phyloP scores from a whole-genome alignment of 2,329 filamentous ascomycete species.

The Camillea tinctor region DNA sequence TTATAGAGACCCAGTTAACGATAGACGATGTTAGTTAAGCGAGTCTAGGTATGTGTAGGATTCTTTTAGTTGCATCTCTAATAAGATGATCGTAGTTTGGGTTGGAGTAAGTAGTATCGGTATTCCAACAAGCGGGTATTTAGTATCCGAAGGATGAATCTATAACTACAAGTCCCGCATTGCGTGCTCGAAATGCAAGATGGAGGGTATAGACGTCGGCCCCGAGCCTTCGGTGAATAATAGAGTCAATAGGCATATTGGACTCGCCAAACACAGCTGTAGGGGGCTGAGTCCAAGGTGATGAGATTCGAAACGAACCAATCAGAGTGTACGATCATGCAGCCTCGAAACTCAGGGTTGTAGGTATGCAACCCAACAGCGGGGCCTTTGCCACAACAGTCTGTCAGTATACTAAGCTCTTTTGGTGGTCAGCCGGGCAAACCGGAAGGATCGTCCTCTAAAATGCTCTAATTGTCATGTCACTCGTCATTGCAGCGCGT shows the following conservation, averaged over 20 bases:
- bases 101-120: not conserved
- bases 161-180: not conserved
- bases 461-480: not conserved
- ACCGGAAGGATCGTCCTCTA: not conserved
- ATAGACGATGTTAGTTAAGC: not conserved
- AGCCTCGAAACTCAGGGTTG: not conserved
- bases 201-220: not conserved
- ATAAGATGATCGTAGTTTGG: not conserved
- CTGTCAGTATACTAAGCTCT: not conserved
- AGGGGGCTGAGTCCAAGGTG: not conserved
- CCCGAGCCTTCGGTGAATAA: not conserved
- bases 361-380: not conserved
- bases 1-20: not conserved
- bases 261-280: not conserved
- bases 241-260: not conserved
- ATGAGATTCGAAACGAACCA: not conserved
- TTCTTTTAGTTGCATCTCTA: not conserved
- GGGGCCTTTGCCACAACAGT: not conserved
- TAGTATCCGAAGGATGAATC: not conserved
- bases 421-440: not conserved
- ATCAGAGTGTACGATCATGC: not conserved
- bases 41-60: too few species aligned
- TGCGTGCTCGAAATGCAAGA: not conserved
- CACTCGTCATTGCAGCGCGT: not conserved
- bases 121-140: not conserved